Base-by-base conservation (phyloP, 805 yeast genomes). In the Candida awuae region DNA sequence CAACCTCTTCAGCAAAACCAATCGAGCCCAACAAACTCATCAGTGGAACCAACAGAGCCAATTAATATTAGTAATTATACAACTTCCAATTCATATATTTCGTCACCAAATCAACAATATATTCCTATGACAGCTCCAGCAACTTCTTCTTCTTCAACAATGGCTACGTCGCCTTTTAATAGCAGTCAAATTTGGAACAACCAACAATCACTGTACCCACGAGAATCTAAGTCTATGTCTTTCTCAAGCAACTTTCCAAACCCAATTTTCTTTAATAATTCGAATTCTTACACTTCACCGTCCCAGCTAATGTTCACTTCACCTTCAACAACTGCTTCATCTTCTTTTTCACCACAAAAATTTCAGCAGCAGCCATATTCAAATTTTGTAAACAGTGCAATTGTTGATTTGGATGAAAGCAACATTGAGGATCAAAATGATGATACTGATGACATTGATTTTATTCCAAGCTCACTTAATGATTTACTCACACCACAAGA, bases 401-500 rank as follows among this genome's bases (percentile, higher is more conserved):
- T 46, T n/a, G 19, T 34, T 8, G 53, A 49, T 35, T 41, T 46
- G 15, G 52, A 48, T 7, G 41, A 34, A 17, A 49, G 47, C 4
- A 45, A 43, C 26, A 47, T 35, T 19, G 38, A 34, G 21, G 21
- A 27, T 17, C n/a, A n/a, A n/a, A n/a, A n/a, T 21, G 19, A 22
- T 27, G 30, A 70, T 55, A 26, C 61, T 52, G 35, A 68, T 56
- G 38, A 73, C 34, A 88, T 84, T 47, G 94, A 84, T 53, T 82
- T 76, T 49, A 82, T 87, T 4, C 97, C 97, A 1, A 77, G 80
- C 6, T 75, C 88, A 21, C 62, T 87, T 28, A 73, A 80, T n/a
- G 95, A 85, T 47, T 63, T 86, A 35, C 62, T 88, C 35, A 84
- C 94, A 0, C 94, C 94, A 0, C 83, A 76, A 48, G 95, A 87